A percentile compares a stretch with the other conserved stretches of the same genome.
Evolutionary conservation across 371 early-diverging fungal species (phyloP).

Genomic region (Vairimorpha apis): DNA sequence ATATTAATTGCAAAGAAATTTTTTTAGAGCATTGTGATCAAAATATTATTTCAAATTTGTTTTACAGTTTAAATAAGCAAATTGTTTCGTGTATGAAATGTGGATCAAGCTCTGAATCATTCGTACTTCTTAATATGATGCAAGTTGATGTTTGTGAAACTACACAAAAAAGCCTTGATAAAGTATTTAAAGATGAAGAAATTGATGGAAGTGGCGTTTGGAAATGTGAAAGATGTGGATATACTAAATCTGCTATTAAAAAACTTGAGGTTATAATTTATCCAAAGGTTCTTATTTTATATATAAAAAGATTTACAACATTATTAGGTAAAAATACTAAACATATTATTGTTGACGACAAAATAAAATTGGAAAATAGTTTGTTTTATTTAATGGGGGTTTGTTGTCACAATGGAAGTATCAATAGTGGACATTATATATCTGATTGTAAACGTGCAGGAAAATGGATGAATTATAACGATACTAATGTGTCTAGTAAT

Average conservation of each 20-base stretch:
- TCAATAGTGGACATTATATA: conserved; percentile 53
- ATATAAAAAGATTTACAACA: conserved; percentile 47
- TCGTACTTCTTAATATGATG: conserved; percentile 16
- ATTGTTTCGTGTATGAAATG: conserved; percentile 36
- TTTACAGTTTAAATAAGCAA: conserved; percentile 30
- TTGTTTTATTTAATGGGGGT: conserved; percentile 41
- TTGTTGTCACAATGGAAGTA: conserved; percentile 51
- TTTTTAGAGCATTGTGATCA: conserved; percentile 12
- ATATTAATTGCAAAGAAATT: background rate
- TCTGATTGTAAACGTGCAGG: conserved; percentile 41
- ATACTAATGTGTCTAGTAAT: conserved; percentile 33
- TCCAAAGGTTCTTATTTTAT: conserved; percentile 50
- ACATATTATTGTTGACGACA: conserved; percentile 29
- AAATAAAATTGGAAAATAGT: conserved; percentile 22
- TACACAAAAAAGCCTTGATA: conserved; percentile 34
- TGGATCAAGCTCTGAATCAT: background rate
- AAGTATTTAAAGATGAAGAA: conserved; percentile 26
- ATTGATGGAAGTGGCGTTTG: conserved; percentile 14
- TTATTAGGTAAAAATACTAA: conserved; percentile 35
- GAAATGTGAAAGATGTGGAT: conserved; percentile 46
- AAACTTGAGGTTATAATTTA: conserved; percentile 18
- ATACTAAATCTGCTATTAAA: conserved; percentile 9
- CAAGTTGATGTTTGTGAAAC: conserved; percentile 20
- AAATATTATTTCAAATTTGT: conserved; percentile 36
- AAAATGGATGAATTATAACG: conserved; percentile 48